These are phyloP conservation scores for Nannizziopsis arthrosporioides DNA, from an alignment of 2,329 filamentous ascomycete species.

Conservation along the genomic window DNA sequence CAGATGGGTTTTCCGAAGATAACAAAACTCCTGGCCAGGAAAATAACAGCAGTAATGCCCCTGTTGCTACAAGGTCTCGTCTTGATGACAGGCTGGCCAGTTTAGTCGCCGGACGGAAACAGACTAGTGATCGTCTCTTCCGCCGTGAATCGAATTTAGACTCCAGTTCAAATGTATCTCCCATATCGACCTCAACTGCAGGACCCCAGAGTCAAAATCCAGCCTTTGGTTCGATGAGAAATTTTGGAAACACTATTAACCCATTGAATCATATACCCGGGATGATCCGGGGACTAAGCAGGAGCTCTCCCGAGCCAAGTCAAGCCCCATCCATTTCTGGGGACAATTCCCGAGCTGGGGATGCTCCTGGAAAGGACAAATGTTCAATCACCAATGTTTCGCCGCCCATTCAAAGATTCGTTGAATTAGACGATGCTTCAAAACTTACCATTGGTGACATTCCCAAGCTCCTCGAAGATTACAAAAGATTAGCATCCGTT, in stretches of 20 bases:
- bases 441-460: constrained; percentile 66
- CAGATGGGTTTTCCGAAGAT: constrained; percentile 43
- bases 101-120: constrained; percentile 56
- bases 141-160: constrained; percentile 13
- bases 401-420: constrained; percentile 60
- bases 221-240: constrained; percentile 70
- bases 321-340: constrained; percentile 1
- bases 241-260: constrained; percentile 67
- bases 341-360: constrained; percentile 8
- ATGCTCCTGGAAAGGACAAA: not conserved
- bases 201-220: constrained; percentile 36
- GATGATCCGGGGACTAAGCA: constrained; percentile 67
- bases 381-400: constrained; percentile 22
- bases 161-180: constrained; percentile 12
- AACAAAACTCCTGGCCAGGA: constrained; percentile 41
- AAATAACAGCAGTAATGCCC: constrained; percentile 24
- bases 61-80: constrained; percentile 28
- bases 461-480: constrained; percentile 58
- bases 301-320: constrained; percentile 37
- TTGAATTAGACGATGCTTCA: constrained; percentile 57
- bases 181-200: constrained; percentile 20
- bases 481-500: constrained; percentile 56
- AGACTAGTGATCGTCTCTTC: constrained; percentile 56
- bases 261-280: constrained; percentile 67
- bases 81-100: constrained; percentile 57